Evolutionary conservation across 1,284 basidiomycete genomes (phyloP), one percentile per base, ranked within the genome.

Genomic region (Pascua sp.): DNA sequence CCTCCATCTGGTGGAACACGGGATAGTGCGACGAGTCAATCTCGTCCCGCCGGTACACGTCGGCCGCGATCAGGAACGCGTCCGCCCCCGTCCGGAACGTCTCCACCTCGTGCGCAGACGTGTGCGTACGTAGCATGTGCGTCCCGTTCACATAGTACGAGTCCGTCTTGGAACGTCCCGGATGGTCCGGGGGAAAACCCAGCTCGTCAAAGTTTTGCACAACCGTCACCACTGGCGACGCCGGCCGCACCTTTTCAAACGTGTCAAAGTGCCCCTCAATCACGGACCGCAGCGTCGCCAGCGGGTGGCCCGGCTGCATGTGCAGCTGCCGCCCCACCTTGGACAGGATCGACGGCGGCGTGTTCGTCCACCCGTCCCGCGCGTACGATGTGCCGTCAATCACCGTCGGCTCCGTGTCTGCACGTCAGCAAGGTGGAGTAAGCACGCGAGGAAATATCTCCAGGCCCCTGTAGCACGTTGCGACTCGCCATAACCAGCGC

Each of bases 1-100:
- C 96, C 76, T 99, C 96, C 80, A 97, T 92, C 78, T 99, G 96
- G 78, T 99, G 96, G 76, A 99, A 99, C 46, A 97, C 89, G 16
- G 96, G 96, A 76, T 98, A 98, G 77, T 99, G 96, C 11, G 88
- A 90, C 17, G 85, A 84, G 79, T 99, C 96, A 64, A 99, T 98
- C 78, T 98, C 96, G 83, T 99, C 96, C 64, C 96, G 85, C 45
- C 96, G 81, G 78, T 98, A 99, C 47, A 99, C 96, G 79, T 99
- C 96, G n/a, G 96, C 94, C 1, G 93, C 90, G 49, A 98, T 82
- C 39, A 98, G 81, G 90, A 94, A 98, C 53, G 83, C 82, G 41
- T 88, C 84, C 65, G 88, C 80, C 5, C 90, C 90, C 41, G 81
- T 78, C 44, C 83, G 78, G 77, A 97, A 98, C 8, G 88, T 86